A percentile compares a stretch with the other conserved stretches of the same genome.
Evolutionary conservation across 1,139 yeast genomes (phyloP).

Genomic region (Candida sanyaensis): DNA sequence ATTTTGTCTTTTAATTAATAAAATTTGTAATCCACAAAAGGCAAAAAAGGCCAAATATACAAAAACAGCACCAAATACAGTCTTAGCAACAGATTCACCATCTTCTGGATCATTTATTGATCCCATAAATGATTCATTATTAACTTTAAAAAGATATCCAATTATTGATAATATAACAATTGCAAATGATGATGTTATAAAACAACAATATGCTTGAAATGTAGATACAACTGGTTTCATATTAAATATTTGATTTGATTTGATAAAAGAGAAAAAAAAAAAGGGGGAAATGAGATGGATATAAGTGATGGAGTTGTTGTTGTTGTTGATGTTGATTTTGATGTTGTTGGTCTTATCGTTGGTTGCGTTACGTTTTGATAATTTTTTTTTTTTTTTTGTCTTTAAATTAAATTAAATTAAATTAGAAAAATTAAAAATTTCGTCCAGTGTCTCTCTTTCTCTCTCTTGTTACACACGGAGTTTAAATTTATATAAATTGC

Average conservation of each 20-base stretch:
- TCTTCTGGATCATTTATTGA: slow-evolving; percentile 88
- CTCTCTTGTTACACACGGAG: too few relatives aligned
- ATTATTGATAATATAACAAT: slow-evolving; percentile 82
- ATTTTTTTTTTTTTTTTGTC: background rate
- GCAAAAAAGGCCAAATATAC: slow-evolving; percentile 78
- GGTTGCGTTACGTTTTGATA: background rate
- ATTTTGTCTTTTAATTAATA: slow-evolving; percentile 59
- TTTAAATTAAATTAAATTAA: too few relatives aligned
- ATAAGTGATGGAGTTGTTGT: too few relatives aligned
- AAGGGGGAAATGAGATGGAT: too few relatives aligned
- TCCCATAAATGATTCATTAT: slow-evolving; percentile 92
- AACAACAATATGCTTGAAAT: slow-evolving; percentile 93
- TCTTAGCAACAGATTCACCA: slow-evolving; percentile 90
- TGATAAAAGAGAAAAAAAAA: too few relatives aligned
- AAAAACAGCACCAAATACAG: slow-evolving; percentile 86
- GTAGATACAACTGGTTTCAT: slow-evolving; percentile 48
- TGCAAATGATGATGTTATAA: slow-evolving; percentile 88
- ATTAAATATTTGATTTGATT: background rate
- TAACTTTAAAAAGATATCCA: slow-evolving; percentile 76
- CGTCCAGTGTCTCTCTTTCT: too few relatives aligned
- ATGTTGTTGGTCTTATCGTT: background rate
- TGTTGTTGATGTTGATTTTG: too few relatives aligned
- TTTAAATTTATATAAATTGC: background rate
- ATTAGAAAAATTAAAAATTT: too few relatives aligned
- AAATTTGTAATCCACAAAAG: slow-evolving; percentile 87